Conservation (phyloP, 2,329 filamentous ascomycete genomes). For the Tolypocladium inflatum region DNA sequence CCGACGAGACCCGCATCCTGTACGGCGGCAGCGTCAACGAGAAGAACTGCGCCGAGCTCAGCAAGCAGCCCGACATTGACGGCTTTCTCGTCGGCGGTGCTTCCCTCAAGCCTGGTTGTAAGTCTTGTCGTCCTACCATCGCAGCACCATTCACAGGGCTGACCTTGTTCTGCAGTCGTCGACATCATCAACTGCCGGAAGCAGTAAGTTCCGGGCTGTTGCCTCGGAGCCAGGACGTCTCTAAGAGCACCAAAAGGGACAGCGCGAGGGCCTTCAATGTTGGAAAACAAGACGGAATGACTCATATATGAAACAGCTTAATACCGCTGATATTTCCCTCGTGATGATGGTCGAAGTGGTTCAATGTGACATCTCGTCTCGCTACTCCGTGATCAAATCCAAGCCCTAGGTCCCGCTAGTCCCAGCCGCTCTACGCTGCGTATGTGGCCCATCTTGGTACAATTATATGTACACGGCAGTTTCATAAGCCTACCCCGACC, state of each 20-base stretch:
- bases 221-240: not conserved
- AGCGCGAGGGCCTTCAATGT: not conserved
- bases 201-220: slow-evolving; percentile 24
- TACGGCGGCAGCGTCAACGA: slow-evolving; percentile 95
- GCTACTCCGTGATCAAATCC: not conserved
- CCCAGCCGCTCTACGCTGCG: slow-evolving; percentile 18
- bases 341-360: not conserved
- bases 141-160: not conserved
- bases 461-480: slow-evolving; percentile 11
- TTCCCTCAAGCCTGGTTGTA: slow-evolving; percentile 92
- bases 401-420: slow-evolving; percentile 5
- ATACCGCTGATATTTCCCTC: not conserved
- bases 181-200: slow-evolving; percentile 49
- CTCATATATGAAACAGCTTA: not conserved
- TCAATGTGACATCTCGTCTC: not conserved
- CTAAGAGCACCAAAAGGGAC: not conserved
- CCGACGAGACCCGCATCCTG: slow-evolving; percentile 84
- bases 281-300: not conserved
- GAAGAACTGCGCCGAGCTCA: slow-evolving; percentile 94
- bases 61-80: slow-evolving; percentile 90
- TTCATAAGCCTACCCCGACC: not conserved
- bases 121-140: slow-evolving; percentile 26
- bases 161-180: slow-evolving; percentile 30
- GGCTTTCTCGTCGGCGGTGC: slow-evolving; percentile 96
- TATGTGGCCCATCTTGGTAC: slow-evolving; percentile 12